Base-by-base conservation (phyloP, 768 basidiomycete species). In the Kondoa malvinella region DNA sequence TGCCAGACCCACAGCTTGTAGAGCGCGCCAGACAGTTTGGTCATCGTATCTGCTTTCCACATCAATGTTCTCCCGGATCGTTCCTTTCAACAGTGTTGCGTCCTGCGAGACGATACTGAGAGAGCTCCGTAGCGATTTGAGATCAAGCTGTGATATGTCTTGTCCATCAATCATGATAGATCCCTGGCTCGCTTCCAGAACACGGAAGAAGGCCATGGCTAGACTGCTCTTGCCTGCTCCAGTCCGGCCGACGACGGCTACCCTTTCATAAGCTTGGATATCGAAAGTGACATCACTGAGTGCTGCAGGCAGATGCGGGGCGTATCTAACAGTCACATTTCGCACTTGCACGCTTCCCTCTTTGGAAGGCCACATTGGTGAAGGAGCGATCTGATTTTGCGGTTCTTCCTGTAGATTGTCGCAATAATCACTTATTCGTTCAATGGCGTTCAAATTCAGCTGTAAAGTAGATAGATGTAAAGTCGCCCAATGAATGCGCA, bases 111-210 rank as follows among this genome's bases (percentile, higher is more conserved):
- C 40, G 40, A 79, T 77, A 64, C 87, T 89, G 65, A 89, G 78
- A 50, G 81, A 82, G 67, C 83, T 85, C 27, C 91, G 82, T 34
- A 95, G 80, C 74, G 92, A 73, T 2, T 70, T 65, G 17, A 79
- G 69, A 31, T 71, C 72, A 60, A 80, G 68, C 58, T 74, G 75
- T 30, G 75, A 69, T 56, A 80, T 79, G 68, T 80, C 75, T 40
- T 78, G 64, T 0, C 79, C 79, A 65, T 79, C 79, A 64, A 80
- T 79, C 21, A 62, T 56, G 2, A 74, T 74, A 32, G 62, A 56
- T 0, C 79, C 79, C 0, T 67, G 66, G 2, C 72, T 68, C 14
- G 78, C 77, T 67, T 80, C 78, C 67, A 79, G 73, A 72, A 80
- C 79, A 1, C 79, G 74, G 75, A 80, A 79, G 74, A 80, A 78